phyloP scores from a whole-genome alignment of 1,284 basidiomycete species.

The Sporisorium iseilematis-ciliati region DNA sequence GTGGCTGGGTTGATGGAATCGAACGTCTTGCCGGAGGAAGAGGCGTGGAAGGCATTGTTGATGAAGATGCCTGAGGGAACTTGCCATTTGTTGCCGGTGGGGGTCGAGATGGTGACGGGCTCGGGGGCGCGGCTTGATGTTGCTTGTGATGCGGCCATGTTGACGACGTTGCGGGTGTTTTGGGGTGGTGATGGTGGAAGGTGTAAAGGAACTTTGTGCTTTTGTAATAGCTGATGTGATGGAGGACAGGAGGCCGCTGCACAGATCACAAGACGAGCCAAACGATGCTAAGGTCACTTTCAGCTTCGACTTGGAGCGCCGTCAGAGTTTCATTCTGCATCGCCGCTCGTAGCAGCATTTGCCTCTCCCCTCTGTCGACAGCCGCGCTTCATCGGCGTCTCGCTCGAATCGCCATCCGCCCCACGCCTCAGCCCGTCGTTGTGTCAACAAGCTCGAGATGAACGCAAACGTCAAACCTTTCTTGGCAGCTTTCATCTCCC shows the following conservation, averaged over 20 bases:
- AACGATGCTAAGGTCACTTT: too few relatives aligned
- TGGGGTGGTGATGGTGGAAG: neutral
- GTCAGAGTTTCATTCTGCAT: neutral
- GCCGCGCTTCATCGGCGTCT: neutral
- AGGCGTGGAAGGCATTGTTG: conserved; percentile 60
- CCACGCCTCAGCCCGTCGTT: neutral
- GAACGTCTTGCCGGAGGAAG: conserved; percentile 61
- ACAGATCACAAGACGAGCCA: neutral
- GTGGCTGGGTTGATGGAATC: conserved; percentile 58
- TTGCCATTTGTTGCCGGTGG: conserved; percentile 50
- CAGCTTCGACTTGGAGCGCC: neutral
- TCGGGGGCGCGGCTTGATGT: conserved; percentile 15
- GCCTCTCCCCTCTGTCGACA: neutral
- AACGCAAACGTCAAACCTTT: neutral
- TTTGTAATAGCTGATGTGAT: neutral
- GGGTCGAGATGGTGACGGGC: conserved; percentile 63
- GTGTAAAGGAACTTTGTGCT: neutral
- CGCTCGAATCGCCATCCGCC: conserved; percentile 13
- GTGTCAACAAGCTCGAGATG: too few relatives aligned
- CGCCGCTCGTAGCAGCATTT: neutral
- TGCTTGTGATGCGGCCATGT: conserved; percentile 15
- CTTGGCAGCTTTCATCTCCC: too few relatives aligned
- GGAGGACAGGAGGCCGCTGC: neutral
- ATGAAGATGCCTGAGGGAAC: conserved; percentile 59
- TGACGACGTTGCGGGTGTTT: conserved; percentile 1